phyloP scores from a whole-genome alignment of 805 yeast species.

The Wickerhamiella alocasiicola region DNA sequence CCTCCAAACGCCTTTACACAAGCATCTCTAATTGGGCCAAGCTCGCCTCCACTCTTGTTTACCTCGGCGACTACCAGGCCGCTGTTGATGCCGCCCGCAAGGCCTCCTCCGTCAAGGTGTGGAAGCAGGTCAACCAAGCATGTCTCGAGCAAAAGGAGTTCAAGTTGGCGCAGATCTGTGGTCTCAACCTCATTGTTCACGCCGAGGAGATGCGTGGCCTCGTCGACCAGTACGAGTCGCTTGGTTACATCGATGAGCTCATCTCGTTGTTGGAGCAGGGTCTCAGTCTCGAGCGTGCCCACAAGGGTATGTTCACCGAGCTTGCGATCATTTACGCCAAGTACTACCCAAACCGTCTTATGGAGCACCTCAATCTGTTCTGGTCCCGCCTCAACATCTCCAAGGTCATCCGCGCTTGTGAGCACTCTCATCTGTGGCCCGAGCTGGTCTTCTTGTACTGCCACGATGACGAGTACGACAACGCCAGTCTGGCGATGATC shows the following conservation, averaged over 20 bases:
- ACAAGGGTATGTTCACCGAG: conserved; percentile 99
- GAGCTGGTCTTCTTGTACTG: conserved; percentile 92
- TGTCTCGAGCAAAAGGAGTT: conserved; percentile 92
- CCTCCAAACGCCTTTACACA: conserved; percentile 79
- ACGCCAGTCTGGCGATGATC: conserved; percentile 93
- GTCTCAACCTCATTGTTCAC: conserved; percentile 89
- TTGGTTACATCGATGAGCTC: conserved; percentile 85
- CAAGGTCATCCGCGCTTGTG: conserved; percentile 88
- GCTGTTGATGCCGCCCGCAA: conserved; percentile 99
- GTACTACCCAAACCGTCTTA: conserved; percentile 76
- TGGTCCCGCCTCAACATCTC: conserved; percentile 98
- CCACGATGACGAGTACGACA: conserved; percentile 99
- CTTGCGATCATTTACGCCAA: conserved; percentile 82
- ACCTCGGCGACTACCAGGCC: conserved; percentile 80
- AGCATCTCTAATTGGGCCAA: conserved; percentile 89
- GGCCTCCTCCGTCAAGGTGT: conserved; percentile 83
- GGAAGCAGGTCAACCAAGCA: conserved; percentile 96
- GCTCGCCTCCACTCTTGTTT: conserved; percentile 91
- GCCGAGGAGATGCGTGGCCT: conserved; percentile 93
- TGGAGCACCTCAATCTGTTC: conserved; percentile 93
- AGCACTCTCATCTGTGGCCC: conserved; percentile 88
- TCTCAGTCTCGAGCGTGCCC: conserved; percentile 93
- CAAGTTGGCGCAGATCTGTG: conserved; percentile 96
- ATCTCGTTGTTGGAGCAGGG: conserved; percentile 92
- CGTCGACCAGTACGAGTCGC: conserved; percentile 72